phyloP scores from a whole-genome alignment of 371 early-diverging fungal species.

The Mortierella sp. region DNA sequence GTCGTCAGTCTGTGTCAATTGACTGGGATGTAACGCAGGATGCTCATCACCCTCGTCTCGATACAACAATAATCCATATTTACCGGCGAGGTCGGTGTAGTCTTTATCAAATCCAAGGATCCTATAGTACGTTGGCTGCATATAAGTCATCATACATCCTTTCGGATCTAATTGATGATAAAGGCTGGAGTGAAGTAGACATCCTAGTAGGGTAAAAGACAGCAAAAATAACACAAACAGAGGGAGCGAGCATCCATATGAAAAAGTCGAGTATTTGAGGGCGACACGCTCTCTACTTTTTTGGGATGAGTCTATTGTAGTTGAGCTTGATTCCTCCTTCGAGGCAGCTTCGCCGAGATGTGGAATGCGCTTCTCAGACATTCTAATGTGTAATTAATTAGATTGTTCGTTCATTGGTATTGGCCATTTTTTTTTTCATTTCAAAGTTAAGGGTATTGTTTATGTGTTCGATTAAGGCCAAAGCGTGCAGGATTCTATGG shows the following conservation, averaged over 20 bases:
- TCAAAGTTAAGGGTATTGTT: no score
- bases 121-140: conserved; percentile 82
- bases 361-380: conserved; percentile 8
- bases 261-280: not conserved
- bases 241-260: conserved; percentile 9
- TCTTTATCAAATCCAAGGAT: conserved; percentile 73
- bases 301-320: not conserved
- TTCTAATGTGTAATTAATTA: conserved; percentile 5
- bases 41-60: conserved; percentile 77
- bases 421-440: no score
- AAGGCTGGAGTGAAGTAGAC: conserved; percentile 65
- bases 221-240: conserved; percentile 7
- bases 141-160: conserved; percentile 86
- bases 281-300: not conserved
- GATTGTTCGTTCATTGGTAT: not conserved
- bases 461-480: no score
- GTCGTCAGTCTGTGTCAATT: conserved; percentile 8
- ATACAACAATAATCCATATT: conserved; percentile 86
- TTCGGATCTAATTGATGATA: conserved; percentile 73
- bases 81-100: conserved; percentile 78
- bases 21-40: not conserved
- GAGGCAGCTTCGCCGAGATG: not conserved
- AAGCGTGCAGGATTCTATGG: no score
- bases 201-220: conserved; percentile 17
- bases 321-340: not conserved